Evolutionary conservation across 768 basidiomycete species (phyloP).

Genomic region (Rhodotorula babjevae): DNA sequence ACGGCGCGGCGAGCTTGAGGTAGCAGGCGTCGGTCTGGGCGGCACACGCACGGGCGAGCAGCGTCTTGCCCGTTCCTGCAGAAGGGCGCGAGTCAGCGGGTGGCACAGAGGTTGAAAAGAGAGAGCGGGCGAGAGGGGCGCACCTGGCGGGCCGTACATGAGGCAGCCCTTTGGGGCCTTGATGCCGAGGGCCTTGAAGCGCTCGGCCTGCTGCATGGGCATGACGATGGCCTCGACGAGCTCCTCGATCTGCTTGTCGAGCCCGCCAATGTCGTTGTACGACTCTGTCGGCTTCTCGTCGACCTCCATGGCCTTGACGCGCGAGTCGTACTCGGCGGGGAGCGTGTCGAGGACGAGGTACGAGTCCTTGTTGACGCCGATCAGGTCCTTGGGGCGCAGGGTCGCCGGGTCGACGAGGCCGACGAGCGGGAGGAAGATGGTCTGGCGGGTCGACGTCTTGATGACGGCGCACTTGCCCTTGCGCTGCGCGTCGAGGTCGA

Average conservation of each 20-base stretch:
- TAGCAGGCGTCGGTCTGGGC: conserved; percentile 98
- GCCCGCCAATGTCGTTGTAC: conserved; percentile 92
- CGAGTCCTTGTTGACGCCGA: conserved; percentile 99
- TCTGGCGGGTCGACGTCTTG: conserved; percentile 95
- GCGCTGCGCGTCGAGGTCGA: conserved; percentile 90
- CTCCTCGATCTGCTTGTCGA: conserved; percentile 99
- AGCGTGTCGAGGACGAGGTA: conserved; percentile 93
- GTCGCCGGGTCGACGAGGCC: conserved; percentile 91
- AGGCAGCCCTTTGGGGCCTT: conserved; percentile 94
- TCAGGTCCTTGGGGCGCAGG: conserved; percentile 84
- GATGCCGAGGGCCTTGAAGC: conserved; percentile 97
- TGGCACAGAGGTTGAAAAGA: neutral
- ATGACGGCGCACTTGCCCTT: conserved; percentile 98
- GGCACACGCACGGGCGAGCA: conserved; percentile 94
- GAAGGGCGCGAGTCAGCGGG: neutral
- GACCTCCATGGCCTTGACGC: conserved; percentile 99
- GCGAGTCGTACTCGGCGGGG: conserved; percentile 93
- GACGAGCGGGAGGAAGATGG: conserved; percentile 95
- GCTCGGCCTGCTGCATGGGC: conserved; percentile 97
- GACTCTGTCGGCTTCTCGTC: conserved; percentile 96
- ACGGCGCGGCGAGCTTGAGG: conserved; percentile 93
- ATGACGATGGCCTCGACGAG: conserved; percentile 94
- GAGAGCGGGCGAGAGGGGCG: conserved; percentile 24
- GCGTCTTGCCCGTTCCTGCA: conserved; percentile 88
- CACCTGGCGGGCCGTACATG: conserved; percentile 98